These are phyloP conservation scores for Rhodotorula glutinis DNA, from an alignment of 1,284 basidiomycete species.

Conservation along the genomic window DNA sequence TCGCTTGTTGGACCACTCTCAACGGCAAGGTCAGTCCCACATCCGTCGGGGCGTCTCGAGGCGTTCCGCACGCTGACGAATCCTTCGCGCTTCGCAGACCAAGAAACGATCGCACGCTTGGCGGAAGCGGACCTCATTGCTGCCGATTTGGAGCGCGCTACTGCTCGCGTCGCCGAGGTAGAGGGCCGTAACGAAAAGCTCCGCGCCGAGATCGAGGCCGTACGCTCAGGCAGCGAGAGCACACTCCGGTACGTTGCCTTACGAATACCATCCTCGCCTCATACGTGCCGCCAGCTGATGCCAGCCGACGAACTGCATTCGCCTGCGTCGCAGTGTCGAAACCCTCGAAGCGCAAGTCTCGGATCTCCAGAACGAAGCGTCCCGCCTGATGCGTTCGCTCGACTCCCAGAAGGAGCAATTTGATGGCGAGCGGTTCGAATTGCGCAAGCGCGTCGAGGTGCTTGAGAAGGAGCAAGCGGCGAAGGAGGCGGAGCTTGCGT, in stretches of 20 bases:
- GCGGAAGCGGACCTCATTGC: constrained; percentile 89
- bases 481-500: constrained; percentile 59
- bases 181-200: constrained; percentile 91
- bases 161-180: constrained; percentile 82
- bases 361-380: constrained; percentile 70
- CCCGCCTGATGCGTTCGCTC: constrained; percentile 64
- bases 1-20: constrained; percentile 79
- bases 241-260: constrained; percentile 60
- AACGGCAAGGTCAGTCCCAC: constrained; percentile 66
- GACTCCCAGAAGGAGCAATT: constrained; percentile 65
- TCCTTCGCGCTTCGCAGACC: constrained; percentile 58
- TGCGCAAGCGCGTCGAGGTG: constrained; percentile 47
- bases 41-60: too few relatives aligned
- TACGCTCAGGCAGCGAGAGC: constrained; percentile 73
- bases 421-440: constrained; percentile 49
- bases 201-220: constrained; percentile 84
- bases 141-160: constrained; percentile 86
- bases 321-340: constrained; percentile 57
- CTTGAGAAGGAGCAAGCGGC: constrained; percentile 59
- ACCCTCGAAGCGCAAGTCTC: constrained; percentile 66
- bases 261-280: too few relatives aligned
- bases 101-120: constrained; percentile 81
- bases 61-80: too few relatives aligned
- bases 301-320: too few relatives aligned
- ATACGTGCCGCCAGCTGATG: too few relatives aligned